phyloP scores from a whole-genome alignment of 176 grass and related monocot genomes.

The Luzula sylvatica region DNA sequence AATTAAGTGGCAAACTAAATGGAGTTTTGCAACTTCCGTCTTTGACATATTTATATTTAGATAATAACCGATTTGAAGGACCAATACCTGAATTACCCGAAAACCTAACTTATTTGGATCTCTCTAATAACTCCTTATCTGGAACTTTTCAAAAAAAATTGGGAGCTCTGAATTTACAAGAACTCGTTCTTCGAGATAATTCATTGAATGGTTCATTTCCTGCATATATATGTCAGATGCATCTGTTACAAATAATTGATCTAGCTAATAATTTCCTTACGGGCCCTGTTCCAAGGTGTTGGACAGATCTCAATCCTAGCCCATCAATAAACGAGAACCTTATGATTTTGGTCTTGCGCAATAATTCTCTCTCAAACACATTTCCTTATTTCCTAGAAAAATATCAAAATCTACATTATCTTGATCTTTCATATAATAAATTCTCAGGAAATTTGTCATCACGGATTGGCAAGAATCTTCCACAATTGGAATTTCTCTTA shows the following conservation, averaged over 20 bases:
- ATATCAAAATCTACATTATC: neutral
- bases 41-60: neutral
- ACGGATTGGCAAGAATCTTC: neutral
- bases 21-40: conserved; percentile 7
- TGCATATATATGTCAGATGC: neutral
- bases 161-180: neutral
- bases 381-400: conserved; percentile 9
- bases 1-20: conserved; percentile 15
- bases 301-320: neutral
- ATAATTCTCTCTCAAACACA: neutral
- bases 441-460: conserved; percentile 11
- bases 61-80: conserved; percentile 3
- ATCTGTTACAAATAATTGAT: neutral
- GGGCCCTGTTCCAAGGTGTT: conserved; percentile 7
- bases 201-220: neutral
- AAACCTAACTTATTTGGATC: neutral
- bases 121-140: conserved; percentile 11
- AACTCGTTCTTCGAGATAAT: neutral
- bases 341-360: neutral
- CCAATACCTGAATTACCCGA: conserved; percentile 1
- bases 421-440: conserved; percentile 12
- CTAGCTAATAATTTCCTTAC: conserved; percentile 6
- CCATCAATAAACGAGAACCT: no score
- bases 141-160: conserved; percentile 9
- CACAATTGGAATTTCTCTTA: neutral